Evolutionary conservation across 164 flowering plant species (phyloP).

Genomic region (Aristolochia californica): DNA sequence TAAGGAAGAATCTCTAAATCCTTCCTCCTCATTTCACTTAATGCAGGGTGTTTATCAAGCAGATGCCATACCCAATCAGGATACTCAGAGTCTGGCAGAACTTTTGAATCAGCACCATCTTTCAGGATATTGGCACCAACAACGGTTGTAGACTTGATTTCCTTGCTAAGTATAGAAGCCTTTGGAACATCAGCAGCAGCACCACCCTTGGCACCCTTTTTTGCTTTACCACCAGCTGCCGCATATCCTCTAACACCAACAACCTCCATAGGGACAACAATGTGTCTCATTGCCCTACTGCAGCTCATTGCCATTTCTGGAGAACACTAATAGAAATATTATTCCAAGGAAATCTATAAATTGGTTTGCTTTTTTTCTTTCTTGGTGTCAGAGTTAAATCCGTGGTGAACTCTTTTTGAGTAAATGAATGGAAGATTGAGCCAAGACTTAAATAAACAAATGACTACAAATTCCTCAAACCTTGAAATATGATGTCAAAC

Average conservation of each 20-base stretch:
- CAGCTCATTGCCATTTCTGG: background rate
- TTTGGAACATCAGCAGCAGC: constrained; percentile 2
- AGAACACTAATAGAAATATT: background rate
- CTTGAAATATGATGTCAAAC: too few relatives aligned
- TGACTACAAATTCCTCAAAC: too few relatives aligned
- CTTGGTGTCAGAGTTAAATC: too few relatives aligned
- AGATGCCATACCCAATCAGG: constrained; percentile 1
- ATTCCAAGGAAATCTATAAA: too few relatives aligned
- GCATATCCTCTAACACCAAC: background rate
- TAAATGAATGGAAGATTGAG: too few relatives aligned
- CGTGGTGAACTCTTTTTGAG: too few relatives aligned
- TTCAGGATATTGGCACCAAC: constrained; percentile 2
- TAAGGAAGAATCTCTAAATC: constrained; percentile 1
- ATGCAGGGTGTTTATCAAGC: background rate
- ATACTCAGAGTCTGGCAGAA: background rate
- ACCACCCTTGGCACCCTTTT: constrained; percentile 2
- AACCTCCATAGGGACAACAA: background rate
- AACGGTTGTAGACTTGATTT: background rate
- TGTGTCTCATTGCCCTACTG: background rate
- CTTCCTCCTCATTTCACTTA: constrained; percentile 3
- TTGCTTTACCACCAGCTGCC: background rate
- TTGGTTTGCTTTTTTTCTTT: too few relatives aligned
- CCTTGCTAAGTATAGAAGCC: background rate
- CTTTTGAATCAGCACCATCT: constrained; percentile 1
- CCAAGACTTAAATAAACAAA: too few relatives aligned